Base-by-base conservation (phyloP, 163 green algal genomes). In the Chlamydomonas reinhardtii region DNA sequence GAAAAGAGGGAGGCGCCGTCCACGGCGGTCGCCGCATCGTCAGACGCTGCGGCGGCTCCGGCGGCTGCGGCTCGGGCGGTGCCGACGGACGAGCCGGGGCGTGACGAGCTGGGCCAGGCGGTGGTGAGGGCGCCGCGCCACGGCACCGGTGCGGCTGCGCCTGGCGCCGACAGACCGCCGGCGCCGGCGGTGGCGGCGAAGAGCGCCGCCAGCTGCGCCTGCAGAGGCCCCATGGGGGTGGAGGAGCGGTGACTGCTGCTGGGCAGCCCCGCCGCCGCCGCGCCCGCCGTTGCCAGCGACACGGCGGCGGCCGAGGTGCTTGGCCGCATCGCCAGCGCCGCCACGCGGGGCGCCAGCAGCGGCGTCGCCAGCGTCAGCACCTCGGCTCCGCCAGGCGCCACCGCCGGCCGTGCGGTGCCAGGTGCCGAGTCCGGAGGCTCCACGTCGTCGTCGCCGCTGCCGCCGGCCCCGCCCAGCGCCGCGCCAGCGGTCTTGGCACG, bases 61-160 rank as follows among this genome's bases (percentile, higher is more conserved):
- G 39, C n/a, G 9, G 32, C 15, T 22, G 29, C 37, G 2, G 12
- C 65, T 0, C 29, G 20, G 37, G 68, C n/a, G n/a, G n/a, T 15
- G 31, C 31, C 31, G 66, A 12, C 59, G 48, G 65, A 39, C 31
- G 27, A 59, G 19, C 52, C 76, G 19, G 68, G 52, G 0, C 69
- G 48, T 2, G 79, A 71, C 68, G 71, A 56, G 11, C 48, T 14
- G 48, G 48, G 68, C 68, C 79, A 78, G 35, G 79, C 79, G 32
- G 48, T 56, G 48, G 48, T 19, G 48, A 85, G 77, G 8, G 79
- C 79, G 22, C 79, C 79, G 24, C 48, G 79, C 79, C 79, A 85
- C 0, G 79, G 79, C 20, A 54, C 32, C 20, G 27, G 31, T 0
- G 43, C 8, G 0, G 48, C 48, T 14, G 48, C 48, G 48, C 48